A percentile compares a stretch with the other conserved stretches of the same genome.
Conservation (phyloP, 306 rosid genomes). For the Herpetospermum pedunculosum region DNA sequence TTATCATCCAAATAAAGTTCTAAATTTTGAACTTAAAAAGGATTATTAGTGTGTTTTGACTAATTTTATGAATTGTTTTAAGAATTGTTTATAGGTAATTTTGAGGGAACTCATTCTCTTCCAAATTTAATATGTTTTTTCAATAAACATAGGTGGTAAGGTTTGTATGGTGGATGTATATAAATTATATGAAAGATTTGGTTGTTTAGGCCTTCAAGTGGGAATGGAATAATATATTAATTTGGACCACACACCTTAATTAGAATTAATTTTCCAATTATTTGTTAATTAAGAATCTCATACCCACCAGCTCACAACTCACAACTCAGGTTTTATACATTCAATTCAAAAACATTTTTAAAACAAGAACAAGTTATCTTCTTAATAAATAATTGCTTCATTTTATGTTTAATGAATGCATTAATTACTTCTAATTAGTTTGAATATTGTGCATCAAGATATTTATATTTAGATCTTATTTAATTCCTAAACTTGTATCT, state of each 20-base stretch:
- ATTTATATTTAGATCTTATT: background rate
- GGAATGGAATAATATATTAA: background rate
- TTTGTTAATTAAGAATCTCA: slow-evolving; percentile 5
- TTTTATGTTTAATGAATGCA: background rate
- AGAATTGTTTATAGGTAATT: background rate
- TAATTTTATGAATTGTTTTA: background rate
- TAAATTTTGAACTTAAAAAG: background rate
- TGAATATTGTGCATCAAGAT: background rate
- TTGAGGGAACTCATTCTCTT: background rate
- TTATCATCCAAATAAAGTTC: background rate
- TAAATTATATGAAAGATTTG: background rate
- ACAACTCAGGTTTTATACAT: background rate
- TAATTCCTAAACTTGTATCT: background rate
- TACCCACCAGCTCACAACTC: too few species aligned
- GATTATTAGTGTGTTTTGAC: background rate
- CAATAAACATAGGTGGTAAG: background rate
- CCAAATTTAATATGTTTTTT: background rate
- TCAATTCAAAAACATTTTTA: background rate
- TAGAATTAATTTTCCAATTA: background rate
- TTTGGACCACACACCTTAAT: background rate
- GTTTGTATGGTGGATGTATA: background rate
- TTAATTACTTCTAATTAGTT: background rate
- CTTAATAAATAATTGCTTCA: background rate
- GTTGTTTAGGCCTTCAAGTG: background rate
- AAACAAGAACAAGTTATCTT: background rate